Evolutionary conservation across 768 basidiomycete genomes (phyloP).

Genomic region (Termitomyces sp.): DNA sequence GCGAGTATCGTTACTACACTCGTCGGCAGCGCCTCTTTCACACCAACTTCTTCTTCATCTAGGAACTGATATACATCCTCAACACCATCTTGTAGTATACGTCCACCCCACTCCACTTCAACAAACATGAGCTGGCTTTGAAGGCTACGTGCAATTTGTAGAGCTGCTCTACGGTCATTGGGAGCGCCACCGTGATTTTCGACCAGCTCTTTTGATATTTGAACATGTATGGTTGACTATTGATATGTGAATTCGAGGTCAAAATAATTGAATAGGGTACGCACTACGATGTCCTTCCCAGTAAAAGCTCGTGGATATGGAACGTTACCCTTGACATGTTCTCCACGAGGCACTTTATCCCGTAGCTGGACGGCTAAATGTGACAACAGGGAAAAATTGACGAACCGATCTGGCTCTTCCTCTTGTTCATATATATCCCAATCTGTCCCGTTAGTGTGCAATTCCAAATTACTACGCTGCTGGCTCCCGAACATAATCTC

Average conservation of each 20-base stretch:
- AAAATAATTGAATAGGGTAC: constrained; percentile 23
- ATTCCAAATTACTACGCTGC: constrained; percentile 3
- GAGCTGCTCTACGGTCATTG: constrained; percentile 73
- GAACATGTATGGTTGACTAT: constrained; percentile 81
- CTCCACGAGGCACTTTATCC: constrained; percentile 83
- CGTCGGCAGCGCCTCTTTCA: constrained; percentile 72
- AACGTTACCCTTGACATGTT: constrained; percentile 92
- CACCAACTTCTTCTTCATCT: constrained; percentile 69
- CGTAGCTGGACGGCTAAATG: constrained; percentile 85
- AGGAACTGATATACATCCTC: constrained; percentile 95
- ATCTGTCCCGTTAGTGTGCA: constrained; percentile 39
- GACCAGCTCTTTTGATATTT: constrained; percentile 73
- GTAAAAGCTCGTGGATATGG: constrained; percentile 90
- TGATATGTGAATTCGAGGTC: not conserved
- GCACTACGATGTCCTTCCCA: constrained; percentile 87
- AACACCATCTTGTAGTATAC: constrained; percentile 78
- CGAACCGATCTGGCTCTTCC: constrained; percentile 66
- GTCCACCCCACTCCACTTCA: constrained; percentile 93
- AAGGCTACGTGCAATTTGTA: constrained; percentile 83
- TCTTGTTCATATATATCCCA: constrained; percentile 31
- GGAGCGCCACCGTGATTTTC: constrained; percentile 60
- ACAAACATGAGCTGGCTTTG: constrained; percentile 93
- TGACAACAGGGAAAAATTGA: constrained; percentile 81
- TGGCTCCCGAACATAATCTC: constrained; percentile 10
- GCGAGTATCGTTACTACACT: constrained; percentile 86